Conservation (phyloP, 768 basidiomycete species). For the Hemileccinum impolitum region DNA sequence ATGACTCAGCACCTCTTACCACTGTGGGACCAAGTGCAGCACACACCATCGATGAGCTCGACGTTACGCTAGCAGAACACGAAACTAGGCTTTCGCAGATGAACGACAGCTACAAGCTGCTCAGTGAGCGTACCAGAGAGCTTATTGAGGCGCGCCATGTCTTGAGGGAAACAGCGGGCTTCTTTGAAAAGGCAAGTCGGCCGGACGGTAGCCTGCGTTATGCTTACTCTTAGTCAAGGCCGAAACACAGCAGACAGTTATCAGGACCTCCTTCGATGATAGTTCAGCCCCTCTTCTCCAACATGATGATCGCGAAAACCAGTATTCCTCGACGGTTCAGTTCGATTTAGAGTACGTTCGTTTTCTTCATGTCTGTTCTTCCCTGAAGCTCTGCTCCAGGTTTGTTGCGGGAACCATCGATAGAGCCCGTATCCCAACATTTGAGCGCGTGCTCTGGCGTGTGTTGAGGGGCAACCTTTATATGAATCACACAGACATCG, state of each 20-base stretch:
- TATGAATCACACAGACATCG: slow-evolving; percentile 98
- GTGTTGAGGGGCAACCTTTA: slow-evolving; percentile 96
- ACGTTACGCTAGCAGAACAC: slow-evolving; percentile 80
- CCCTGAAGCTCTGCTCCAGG: slow-evolving; percentile 35
- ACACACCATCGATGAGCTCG: slow-evolving; percentile 91
- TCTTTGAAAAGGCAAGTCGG: slow-evolving; percentile 76
- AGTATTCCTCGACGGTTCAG: slow-evolving; percentile 50
- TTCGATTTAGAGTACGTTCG: slow-evolving; percentile 83
- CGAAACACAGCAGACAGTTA: slow-evolving; percentile 72
- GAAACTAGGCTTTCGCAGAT: slow-evolving; percentile 82
- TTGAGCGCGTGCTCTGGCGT: slow-evolving; percentile 97
- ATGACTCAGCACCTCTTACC: slow-evolving; percentile 82
- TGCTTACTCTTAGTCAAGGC: slow-evolving; percentile 47
- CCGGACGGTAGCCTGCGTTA: background rate
- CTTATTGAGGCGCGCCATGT: slow-evolving; percentile 94
- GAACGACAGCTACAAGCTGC: slow-evolving; percentile 89
- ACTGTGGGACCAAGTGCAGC: slow-evolving; percentile 91
- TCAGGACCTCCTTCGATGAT: slow-evolving; percentile 88
- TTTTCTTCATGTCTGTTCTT: background rate
- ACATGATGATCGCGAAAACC: slow-evolving; percentile 80
- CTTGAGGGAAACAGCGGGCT: slow-evolving; percentile 90
- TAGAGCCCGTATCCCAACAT: slow-evolving; percentile 84
- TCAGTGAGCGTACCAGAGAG: slow-evolving; percentile 83
- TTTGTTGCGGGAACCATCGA: slow-evolving; percentile 98
- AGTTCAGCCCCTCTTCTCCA: slow-evolving; percentile 87